Percentiles rank a stretch among this genome's conserved stretches.
phyloP scores from a whole-genome alignment of 306 rosid genomes.

The Inga leiocalycina region DNA sequence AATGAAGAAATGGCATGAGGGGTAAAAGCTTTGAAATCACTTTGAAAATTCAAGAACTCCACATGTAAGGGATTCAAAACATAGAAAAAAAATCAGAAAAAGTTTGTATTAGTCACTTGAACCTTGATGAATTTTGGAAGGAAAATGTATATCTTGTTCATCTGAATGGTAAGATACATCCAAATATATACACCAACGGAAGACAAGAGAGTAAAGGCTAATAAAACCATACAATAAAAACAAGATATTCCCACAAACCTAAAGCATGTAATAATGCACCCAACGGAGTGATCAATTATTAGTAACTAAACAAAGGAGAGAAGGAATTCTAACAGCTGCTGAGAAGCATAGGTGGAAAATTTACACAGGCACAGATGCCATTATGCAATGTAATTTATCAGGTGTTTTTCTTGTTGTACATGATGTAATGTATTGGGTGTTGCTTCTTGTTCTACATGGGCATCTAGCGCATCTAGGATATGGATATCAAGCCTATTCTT shows the following conservation, averaged over 20 bases:
- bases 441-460: background rate
- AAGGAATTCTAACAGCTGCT: slow-evolving; percentile 1
- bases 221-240: background rate
- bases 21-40: background rate
- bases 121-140: background rate
- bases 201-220: background rate
- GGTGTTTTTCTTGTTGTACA: background rate
- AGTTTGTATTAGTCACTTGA: background rate
- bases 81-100: background rate
- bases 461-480: background rate
- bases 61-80: background rate
- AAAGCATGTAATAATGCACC: slow-evolving; percentile 26
- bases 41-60: background rate
- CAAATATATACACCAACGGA: background rate
- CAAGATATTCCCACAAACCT: background rate
- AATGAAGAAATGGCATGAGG: background rate
- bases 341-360: slow-evolving; percentile 55
- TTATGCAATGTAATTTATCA: slow-evolving; percentile 42
- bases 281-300: slow-evolving; percentile 17
- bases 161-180: background rate
- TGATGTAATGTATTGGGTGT: slow-evolving; percentile 33
- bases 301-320: slow-evolving; percentile 23
- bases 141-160: background rate
- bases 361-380: slow-evolving; percentile 54
- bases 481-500: background rate